Evolutionary conservation across 2,329 filamentous ascomycete genomes (phyloP).

Genomic region (Talaromyces sp.): DNA sequence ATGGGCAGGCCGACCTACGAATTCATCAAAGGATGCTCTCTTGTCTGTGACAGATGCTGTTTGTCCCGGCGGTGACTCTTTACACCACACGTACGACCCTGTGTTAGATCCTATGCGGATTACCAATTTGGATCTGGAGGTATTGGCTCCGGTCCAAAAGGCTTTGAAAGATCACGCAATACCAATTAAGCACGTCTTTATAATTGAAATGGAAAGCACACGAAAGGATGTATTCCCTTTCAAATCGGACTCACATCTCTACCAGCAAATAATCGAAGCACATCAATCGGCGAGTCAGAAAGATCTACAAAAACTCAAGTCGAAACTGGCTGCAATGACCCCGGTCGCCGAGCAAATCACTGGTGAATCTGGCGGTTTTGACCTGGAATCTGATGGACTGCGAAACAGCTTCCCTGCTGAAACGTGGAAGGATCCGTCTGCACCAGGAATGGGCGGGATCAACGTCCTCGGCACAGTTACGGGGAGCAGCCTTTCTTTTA

Average conservation of each 20-base stretch:
- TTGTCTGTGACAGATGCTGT: background rate
- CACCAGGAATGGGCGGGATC: slow-evolving; percentile 30
- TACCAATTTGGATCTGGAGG: slow-evolving; percentile 28
- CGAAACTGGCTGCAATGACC: slow-evolving; percentile 25
- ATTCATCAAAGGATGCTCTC: background rate
- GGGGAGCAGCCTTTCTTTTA: slow-evolving; percentile 32
- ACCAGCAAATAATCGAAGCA: slow-evolving; percentile 25
- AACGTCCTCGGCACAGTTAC: slow-evolving; percentile 30
- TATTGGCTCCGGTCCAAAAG: slow-evolving; percentile 25
- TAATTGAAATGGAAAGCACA: slow-evolving; percentile 32
- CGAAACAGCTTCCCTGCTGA: slow-evolving; percentile 13
- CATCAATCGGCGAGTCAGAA: slow-evolving; percentile 20
- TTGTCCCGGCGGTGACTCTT: background rate
- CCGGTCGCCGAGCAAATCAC: slow-evolving; percentile 31
- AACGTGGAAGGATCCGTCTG: slow-evolving; percentile 23
- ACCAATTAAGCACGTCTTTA: slow-evolving; percentile 30
- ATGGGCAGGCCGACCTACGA: slow-evolving; percentile 19
- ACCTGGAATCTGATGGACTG: background rate
- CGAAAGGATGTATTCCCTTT: slow-evolving; percentile 33
- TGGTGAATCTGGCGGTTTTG: slow-evolving; percentile 24
- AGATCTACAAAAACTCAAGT: slow-evolving; percentile 20
- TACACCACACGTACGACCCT: slow-evolving; percentile 26
- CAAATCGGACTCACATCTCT: slow-evolving; percentile 26
- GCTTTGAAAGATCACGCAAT: slow-evolving; percentile 25
- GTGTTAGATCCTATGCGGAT: slow-evolving; percentile 30